A percentile compares a stretch with the other conserved stretches of the same genome.
These are phyloP conservation scores for Naganishia vaughanmartiniae DNA, from an alignment of 768 basidiomycete genomes.

Conservation along the genomic window DNA sequence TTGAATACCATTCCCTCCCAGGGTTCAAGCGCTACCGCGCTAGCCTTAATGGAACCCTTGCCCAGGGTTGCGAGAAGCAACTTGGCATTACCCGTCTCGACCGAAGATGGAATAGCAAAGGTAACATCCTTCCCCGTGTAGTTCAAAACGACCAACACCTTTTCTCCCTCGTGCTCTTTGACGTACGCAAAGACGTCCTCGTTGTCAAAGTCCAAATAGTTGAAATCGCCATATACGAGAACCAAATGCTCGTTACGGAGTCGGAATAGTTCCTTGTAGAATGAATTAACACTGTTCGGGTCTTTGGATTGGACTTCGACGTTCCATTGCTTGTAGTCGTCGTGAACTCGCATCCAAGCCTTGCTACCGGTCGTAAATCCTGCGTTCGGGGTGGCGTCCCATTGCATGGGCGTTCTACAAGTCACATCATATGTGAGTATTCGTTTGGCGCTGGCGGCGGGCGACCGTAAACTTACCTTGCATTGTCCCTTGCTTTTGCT, in stretches of 20 bases:
- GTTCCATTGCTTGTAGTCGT: conserved; percentile 65
- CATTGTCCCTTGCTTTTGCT: conserved; percentile 69
- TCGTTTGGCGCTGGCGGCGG: neutral
- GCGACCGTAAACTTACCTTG: conserved; percentile 54
- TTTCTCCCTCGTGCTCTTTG: conserved; percentile 33
- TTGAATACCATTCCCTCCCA: conserved; percentile 26
- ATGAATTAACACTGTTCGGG: conserved; percentile 59
- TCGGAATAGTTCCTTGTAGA: conserved; percentile 62
- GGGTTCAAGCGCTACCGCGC: conserved; percentile 1
- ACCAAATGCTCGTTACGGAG: conserved; percentile 61
- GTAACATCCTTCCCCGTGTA: conserved; percentile 34
- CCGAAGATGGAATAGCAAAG: conserved; percentile 15
- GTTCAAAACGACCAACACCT: conserved; percentile 50
- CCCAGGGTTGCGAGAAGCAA: conserved; percentile 14
- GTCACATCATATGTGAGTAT: neutral
- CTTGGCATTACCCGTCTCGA: conserved; percentile 11
- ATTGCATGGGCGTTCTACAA: conserved; percentile 53
- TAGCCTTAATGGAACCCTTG: conserved; percentile 15
- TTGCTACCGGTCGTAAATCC: conserved; percentile 62
- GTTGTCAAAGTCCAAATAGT: conserved; percentile 56
- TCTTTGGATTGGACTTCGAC: conserved; percentile 58
- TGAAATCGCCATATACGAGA: conserved; percentile 66
- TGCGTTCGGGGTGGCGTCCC: conserved; percentile 60
- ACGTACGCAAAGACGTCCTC: conserved; percentile 61
- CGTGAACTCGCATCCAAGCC: conserved; percentile 75